These are phyloP conservation scores for Scopulariopsis brevicaulis DNA, from an alignment of 2,329 filamentous ascomycete species.

Conservation along the genomic window DNA sequence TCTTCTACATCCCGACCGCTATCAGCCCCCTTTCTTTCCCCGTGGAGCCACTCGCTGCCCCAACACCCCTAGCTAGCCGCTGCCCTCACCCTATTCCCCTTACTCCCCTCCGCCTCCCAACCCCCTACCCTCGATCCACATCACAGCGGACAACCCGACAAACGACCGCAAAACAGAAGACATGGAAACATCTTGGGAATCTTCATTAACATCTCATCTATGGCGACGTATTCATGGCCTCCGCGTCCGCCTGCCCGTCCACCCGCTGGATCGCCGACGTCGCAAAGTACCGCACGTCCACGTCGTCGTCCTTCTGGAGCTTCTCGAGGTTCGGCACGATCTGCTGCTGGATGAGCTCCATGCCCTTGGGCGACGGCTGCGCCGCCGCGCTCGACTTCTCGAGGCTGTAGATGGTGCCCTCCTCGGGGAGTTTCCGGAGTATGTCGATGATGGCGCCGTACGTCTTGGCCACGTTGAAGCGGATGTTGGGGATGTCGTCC, in stretches of 20 bases:
- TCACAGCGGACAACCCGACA: not conserved
- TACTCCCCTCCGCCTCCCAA: too few species aligned
- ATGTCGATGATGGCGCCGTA: slow-evolving; percentile 83
- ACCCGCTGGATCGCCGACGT: slow-evolving; percentile 68
- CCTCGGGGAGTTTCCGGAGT: slow-evolving; percentile 80
- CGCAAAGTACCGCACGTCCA: slow-evolving; percentile 96
- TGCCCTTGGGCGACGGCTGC: slow-evolving; percentile 57
- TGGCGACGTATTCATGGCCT: slow-evolving; percentile 56
- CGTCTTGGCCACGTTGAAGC: slow-evolving; percentile 98
- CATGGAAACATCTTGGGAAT: slow-evolving; percentile 31
- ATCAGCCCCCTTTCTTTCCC: not conserved
- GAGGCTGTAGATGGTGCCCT: slow-evolving; percentile 74
- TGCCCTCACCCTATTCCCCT: too few species aligned
- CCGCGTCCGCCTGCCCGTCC: slow-evolving; percentile 30
- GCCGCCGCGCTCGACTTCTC: slow-evolving; percentile 63
- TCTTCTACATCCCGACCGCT: not conserved
- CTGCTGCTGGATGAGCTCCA: slow-evolving; percentile 73
- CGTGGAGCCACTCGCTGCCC: not conserved
- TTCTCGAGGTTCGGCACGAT: slow-evolving; percentile 88
- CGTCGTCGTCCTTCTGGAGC: slow-evolving; percentile 92
- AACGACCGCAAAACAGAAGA: slow-evolving; percentile 29
- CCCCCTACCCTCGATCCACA: not conserved
- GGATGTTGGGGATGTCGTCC: slow-evolving; percentile 97
- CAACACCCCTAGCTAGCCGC: not conserved
- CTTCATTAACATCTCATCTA: slow-evolving; percentile 28